phyloP scores from a whole-genome alignment of 139 green algal genomes.

The Chlamydomonas sp. region DNA sequence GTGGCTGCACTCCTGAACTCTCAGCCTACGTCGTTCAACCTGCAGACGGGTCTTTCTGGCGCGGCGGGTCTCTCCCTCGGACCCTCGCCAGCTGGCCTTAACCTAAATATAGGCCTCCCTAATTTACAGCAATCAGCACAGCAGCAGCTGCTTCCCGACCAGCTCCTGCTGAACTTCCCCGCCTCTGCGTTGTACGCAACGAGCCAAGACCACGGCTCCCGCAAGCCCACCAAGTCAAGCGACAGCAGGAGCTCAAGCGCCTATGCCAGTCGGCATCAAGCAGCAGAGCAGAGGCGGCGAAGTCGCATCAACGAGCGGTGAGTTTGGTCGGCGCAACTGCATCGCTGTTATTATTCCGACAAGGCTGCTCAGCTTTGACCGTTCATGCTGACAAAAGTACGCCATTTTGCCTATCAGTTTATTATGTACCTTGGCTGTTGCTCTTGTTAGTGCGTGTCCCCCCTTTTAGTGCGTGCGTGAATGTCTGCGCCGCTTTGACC shows the following conservation, averaged over 20 bases:
- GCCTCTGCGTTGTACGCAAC: neutral
- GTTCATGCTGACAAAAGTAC: neutral
- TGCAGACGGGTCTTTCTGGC: constrained; percentile 14
- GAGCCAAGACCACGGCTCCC: neutral
- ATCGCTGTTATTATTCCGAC: neutral
- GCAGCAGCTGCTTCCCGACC: neutral
- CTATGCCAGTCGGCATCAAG: constrained; percentile 70
- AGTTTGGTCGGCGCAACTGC: neutral
- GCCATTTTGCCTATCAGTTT: neutral
- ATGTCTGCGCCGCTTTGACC: neutral
- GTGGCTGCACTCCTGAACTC: constrained; percentile 8
- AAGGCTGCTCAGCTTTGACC: neutral
- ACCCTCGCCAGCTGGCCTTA: neutral
- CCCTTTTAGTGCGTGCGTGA: neutral
- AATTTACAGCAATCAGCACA: neutral
- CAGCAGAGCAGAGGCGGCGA: constrained; percentile 75
- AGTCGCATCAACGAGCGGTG: constrained; percentile 83
- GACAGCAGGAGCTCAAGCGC: constrained; percentile 47
- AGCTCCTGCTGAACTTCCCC: neutral
- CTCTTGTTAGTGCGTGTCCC: neutral
- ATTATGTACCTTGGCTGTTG: neutral
- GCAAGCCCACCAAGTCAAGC: constrained; percentile 7
- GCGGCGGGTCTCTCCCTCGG: neutral
- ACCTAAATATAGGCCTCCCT: neutral
- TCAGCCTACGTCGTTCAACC: neutral